Evolutionary conservation across 345 rosid genomes (phyloP).

Genomic region (Salix brachista): DNA sequence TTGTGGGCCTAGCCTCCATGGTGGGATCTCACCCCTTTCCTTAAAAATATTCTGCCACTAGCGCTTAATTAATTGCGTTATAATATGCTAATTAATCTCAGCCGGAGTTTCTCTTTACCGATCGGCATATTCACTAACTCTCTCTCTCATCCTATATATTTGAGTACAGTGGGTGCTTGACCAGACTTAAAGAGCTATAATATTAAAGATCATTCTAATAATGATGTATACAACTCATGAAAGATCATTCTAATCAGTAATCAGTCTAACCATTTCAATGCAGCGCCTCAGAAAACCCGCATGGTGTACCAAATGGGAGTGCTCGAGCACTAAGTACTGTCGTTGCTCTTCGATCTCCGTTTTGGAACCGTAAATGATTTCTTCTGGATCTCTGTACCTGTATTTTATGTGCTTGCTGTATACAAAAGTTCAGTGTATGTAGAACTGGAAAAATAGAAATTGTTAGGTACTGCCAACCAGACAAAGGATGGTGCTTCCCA

Average conservation of each 20-base stretch:
- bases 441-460: conserved; percentile 1
- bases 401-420: background rate
- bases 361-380: background rate
- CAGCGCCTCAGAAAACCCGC: background rate
- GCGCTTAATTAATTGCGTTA: conserved; percentile 18
- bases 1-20: conserved; percentile 15
- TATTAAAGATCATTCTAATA: background rate
- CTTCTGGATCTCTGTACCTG: conserved; percentile 1
- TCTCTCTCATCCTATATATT: background rate
- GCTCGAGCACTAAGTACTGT: background rate
- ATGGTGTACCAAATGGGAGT: background rate
- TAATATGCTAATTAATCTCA: conserved; percentile 18
- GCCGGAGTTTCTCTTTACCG: conserved; percentile 1
- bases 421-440: background rate
- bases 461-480: conserved; percentile 13
- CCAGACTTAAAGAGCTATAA: conserved; percentile 16
- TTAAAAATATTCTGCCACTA: conserved; percentile 33
- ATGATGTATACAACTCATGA: background rate
- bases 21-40: conserved; percentile 42
- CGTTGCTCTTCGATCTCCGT: background rate
- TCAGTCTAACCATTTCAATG: background rate
- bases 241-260: background rate
- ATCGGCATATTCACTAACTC: conserved; percentile 3
- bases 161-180: conserved; percentile 6
- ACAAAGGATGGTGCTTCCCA: conserved; percentile 32